phyloP scores from a whole-genome alignment of 2,329 filamentous ascomycete species.

The Pseudogymnoascus sp. region DNA sequence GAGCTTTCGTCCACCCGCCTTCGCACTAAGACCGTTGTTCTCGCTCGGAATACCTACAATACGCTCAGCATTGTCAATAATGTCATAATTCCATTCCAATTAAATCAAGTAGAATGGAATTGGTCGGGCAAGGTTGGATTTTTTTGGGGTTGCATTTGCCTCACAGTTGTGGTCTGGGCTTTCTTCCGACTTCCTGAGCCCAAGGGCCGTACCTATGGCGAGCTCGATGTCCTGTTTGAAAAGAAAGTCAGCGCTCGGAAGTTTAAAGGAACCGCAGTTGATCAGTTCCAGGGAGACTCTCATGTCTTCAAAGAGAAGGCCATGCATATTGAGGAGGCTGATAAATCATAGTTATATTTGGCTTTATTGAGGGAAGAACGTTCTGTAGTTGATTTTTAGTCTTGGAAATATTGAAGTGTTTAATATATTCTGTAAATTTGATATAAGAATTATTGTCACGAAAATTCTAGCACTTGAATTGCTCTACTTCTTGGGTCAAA shows the following conservation, averaged over 20 bases:
- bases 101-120: constrained; percentile 56
- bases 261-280: constrained; percentile 51
- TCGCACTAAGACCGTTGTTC: constrained; percentile 32
- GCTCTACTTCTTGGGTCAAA: neutral
- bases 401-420: neutral
- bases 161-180: constrained; percentile 71
- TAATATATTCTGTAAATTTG: neutral
- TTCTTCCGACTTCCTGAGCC: constrained; percentile 79
- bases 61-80: constrained; percentile 24
- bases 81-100: constrained; percentile 21
- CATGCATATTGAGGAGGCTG: constrained; percentile 17
- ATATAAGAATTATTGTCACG: too few species aligned
- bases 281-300: constrained; percentile 40
- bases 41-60: constrained; percentile 32
- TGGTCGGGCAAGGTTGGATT: constrained; percentile 80
- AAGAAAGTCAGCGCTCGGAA: constrained; percentile 40
- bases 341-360: neutral
- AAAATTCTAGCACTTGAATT: too few species aligned
- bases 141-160: constrained; percentile 79
- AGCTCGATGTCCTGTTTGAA: constrained; percentile 78
- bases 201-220: constrained; percentile 68
- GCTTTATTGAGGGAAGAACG: neutral
- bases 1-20: constrained; percentile 34
- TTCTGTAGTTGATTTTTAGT: neutral
- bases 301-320: constrained; percentile 27